phyloP scores from a whole-genome alignment of 163 green algal species.

The Trebouxiophyceae sp. region DNA sequence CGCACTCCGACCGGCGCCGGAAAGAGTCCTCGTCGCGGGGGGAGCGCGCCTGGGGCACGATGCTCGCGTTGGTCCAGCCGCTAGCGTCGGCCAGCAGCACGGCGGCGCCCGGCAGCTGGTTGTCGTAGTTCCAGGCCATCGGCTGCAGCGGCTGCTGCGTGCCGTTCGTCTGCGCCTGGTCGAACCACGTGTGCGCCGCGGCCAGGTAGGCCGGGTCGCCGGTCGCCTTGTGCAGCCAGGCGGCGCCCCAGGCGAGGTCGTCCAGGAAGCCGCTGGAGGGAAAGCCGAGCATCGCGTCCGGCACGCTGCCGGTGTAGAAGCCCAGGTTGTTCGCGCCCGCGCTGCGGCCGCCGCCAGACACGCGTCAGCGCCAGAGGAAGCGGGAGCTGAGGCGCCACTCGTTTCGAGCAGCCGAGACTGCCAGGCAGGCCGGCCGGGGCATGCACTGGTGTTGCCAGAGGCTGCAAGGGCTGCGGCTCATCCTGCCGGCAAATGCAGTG shows the following conservation, averaged over 20 bases:
- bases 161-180: neutral
- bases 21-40: no score
- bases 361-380: neutral
- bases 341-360: neutral
- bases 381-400: no score
- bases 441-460: no score
- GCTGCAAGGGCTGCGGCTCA: no score
- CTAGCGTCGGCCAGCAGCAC: slow-evolving; percentile 9
- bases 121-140: slow-evolving; percentile 14
- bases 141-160: neutral
- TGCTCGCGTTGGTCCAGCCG: neutral
- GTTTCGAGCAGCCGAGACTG: no score
- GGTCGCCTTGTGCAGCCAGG: slow-evolving; percentile 42
- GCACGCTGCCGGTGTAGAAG: neutral
- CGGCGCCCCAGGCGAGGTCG: slow-evolving; percentile 48
- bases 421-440: no score
- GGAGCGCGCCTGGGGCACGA: neutral
- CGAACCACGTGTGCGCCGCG: neutral
- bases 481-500: no score
- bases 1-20: neutral
- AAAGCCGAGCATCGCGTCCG: slow-evolving; percentile 23
- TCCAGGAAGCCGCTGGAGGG: slow-evolving; percentile 35
- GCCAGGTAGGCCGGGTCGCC: slow-evolving; percentile 18
- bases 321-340: neutral
- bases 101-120: slow-evolving; percentile 12